These are phyloP conservation scores for Candida hungchunana DNA, from an alignment of 805 yeast species.

Conservation along the genomic window DNA sequence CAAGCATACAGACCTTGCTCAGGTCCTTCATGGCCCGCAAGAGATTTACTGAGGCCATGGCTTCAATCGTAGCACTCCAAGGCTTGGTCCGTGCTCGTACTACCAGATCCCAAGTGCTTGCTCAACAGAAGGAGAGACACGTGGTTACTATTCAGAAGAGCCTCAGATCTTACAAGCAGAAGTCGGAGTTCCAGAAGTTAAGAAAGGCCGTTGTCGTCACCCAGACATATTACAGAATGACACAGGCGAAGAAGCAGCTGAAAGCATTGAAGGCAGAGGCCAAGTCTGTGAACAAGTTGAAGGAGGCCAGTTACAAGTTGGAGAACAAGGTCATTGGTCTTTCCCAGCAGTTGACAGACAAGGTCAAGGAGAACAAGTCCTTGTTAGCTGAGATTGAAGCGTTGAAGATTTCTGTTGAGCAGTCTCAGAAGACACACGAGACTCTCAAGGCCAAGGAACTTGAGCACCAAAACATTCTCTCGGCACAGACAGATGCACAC, in stretches of 20 bases:
- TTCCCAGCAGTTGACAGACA: constrained; percentile 76
- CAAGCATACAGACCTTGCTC: constrained; percentile 60
- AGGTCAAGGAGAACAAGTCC: constrained; percentile 77
- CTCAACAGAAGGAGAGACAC: constrained; percentile 53
- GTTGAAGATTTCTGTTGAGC: constrained; percentile 48
- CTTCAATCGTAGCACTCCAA: constrained; percentile 41
- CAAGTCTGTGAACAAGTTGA: constrained; percentile 81
- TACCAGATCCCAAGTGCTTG: constrained; percentile 47
- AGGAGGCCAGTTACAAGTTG: constrained; percentile 87
- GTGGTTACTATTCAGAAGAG: constrained; percentile 70
- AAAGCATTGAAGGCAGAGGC: constrained; percentile 75
- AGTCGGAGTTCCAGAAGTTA: constrained; percentile 43
- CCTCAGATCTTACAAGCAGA: constrained; percentile 65
- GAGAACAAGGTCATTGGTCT: constrained; percentile 97
- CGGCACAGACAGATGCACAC: constrained; percentile 43
- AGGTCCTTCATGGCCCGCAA: constrained; percentile 52
- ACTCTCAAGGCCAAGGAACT: constrained; percentile 50
- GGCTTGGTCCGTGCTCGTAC: constrained; percentile 47
- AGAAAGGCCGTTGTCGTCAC: constrained; percentile 59
- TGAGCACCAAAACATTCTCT: constrained; percentile 45
- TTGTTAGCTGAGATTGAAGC: constrained; percentile 57
- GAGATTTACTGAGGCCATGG: constrained; percentile 26
- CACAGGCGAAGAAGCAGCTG: constrained; percentile 64
- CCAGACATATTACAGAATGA: constrained; percentile 77
- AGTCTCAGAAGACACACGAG: constrained; percentile 49